Conservation (phyloP, 257 asterid genomes). For the Salvia hispanica region DNA sequence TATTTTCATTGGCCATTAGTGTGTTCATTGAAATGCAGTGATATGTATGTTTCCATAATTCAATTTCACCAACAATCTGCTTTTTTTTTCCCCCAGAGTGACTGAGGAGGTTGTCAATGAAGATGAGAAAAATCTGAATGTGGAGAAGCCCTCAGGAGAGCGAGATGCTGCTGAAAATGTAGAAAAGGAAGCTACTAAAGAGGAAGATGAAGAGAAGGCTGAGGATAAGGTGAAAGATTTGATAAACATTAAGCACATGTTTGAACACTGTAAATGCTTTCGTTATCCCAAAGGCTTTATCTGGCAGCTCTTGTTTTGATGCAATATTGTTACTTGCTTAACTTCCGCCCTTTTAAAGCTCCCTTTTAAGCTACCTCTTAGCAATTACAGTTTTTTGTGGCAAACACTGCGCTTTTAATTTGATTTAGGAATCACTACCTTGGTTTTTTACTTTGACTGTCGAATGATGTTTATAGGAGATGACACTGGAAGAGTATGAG, state of each 20-base stretch:
- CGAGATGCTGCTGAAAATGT: slow-evolving; percentile 51
- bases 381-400: neutral
- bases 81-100: slow-evolving; percentile 40
- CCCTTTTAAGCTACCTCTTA: neutral
- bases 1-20: neutral
- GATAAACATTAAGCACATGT: neutral
- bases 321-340: neutral
- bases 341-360: neutral
- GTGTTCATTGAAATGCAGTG: neutral
- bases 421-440: neutral
- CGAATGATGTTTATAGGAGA: slow-evolving; percentile 51
- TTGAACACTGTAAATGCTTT: neutral
- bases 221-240: slow-evolving; percentile 64
- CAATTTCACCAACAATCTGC: neutral
- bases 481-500: slow-evolving; percentile 92
- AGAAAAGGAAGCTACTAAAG: slow-evolving; percentile 56
- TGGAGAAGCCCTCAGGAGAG: slow-evolving; percentile 57
- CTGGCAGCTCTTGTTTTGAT: neutral
- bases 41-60: neutral
- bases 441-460: slow-evolving; percentile 9
- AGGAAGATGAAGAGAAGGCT: slow-evolving; percentile 70
- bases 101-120: slow-evolving; percentile 58
- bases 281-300: neutral
- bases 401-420: neutral
- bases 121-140: slow-evolving; percentile 54